Evolutionary conservation across 2,329 filamentous ascomycete genomes (phyloP), one percentile per base, ranked within the genome.

Genomic region (Venturia oleaginea): DNA sequence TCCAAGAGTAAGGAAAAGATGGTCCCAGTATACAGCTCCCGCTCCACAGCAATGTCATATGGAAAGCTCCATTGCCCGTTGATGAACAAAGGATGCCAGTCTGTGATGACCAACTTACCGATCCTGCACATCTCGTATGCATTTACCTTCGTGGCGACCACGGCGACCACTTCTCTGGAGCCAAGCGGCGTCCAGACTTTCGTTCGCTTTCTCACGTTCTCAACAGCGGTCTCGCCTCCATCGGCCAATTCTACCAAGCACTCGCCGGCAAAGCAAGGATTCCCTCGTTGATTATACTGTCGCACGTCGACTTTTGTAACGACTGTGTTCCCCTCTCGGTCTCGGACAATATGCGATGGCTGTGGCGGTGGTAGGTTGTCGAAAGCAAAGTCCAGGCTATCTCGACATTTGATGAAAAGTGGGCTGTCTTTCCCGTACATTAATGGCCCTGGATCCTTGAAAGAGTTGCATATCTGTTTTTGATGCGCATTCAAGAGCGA

Each of bases 1-100:
- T 84, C 76, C 22, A 87, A 72, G 22, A 87, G 70, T 0, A 86
- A 73, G 0, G 84, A 86, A 73, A 84, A 87, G 6, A 87, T 76
- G 2, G 71, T 71, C 0, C 84, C 83, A 0, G 80, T 80, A 62
- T 83, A 84, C 0, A 78, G 72, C 7, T 67, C 67, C 1, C 68
- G 62, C 0, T 63, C 37, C 13, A 71, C 68, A 0, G 75, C 71
- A 1, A 78, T 68, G 0, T 78, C 66, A 0, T 71, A 76, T 0
- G 83, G 83, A 67, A 84, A 84, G 0, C 65, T 67, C 82, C 82
- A 85, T 3, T 63, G 68, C 10, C 65, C 72, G 24, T 77, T 72
- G 1, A 70, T 59, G 0, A 74, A 77, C 2, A 87, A 72, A 0
- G 85, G 85, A 69, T 87, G 85, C 82, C 83, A 87, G 0, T 81